Conservation (phyloP, 371 early-diverging fungal genomes). For the Phascolomyces articulosus region DNA sequence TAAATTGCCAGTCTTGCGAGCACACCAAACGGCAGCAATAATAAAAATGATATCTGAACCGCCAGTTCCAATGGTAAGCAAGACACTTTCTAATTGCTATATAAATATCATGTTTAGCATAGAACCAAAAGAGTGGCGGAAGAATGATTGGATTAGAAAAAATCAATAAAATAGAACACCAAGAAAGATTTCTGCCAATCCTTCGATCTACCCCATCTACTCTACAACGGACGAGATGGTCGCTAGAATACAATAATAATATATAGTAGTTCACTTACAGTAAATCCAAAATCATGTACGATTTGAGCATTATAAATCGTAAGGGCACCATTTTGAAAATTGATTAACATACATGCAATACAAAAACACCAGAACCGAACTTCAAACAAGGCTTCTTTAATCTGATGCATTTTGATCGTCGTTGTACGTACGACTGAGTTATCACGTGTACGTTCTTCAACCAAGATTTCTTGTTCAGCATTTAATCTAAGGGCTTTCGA, state of each 20-base stretch:
- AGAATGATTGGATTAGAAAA: no score
- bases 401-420: constrained; percentile 31
- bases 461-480: constrained; percentile 40
- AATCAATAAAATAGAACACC: no score
- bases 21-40: constrained; percentile 17
- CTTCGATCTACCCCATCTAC: no score
- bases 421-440: constrained; percentile 38
- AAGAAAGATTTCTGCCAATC: no score
- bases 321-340: constrained; percentile 42
- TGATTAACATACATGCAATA: constrained; percentile 30
- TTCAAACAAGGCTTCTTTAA: constrained; percentile 39
- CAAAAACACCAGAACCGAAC: constrained; percentile 34
- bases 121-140: not conserved
- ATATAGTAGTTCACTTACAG: constrained; percentile 20
- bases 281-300: constrained; percentile 35
- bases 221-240: no score
- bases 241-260: no score
- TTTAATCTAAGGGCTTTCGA: constrained; percentile 27
- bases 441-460: constrained; percentile 43
- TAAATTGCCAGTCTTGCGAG: constrained; percentile 20
- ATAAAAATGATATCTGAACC: constrained; percentile 34
- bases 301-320: constrained; percentile 36
- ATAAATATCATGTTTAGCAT: not conserved
- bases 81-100: constrained; percentile 31
- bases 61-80: constrained; percentile 36